Evolutionary conservation across 371 early-diverging fungal genomes (phyloP), one percentile per base, ranked within the genome.

Genomic region (Parasitella parasitica): DNA sequence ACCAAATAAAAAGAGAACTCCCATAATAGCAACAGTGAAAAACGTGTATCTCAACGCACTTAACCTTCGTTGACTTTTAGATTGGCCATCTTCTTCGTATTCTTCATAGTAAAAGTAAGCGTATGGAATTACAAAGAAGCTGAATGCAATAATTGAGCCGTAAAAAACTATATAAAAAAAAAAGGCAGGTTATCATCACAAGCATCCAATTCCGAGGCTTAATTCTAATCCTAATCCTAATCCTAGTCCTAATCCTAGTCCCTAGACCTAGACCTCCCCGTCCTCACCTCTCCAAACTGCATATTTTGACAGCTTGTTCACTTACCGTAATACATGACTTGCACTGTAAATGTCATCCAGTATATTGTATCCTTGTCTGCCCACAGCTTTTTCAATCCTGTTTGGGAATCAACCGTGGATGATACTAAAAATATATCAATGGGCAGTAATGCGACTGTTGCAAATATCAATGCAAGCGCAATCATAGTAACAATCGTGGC

Each of bases 391-490:
- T 84, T 80, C 28, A 86, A 59, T 8, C 88, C 88, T 0, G 86
- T 82, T 18, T 57, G 12, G 4, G 61, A 52, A 65, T 88, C 78
- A 53, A 81, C 73, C 6, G 82, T 86, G n/a, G 74, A 67, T n/a
- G 88, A 86, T 20, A 86, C 86, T 26, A 86, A 60, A 64, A 79
- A 85, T 20, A 85, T 79, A 61, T 88, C 87, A 24, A 86, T 69
- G 0, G 87, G 86, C 28, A 85, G 63, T 32, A 88, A 70, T 8
- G 81, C 76, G 11, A 81, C 70, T 0, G 80, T 77, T 4, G 72
- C 67, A 15, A 86, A 66, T 30, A 73, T 63, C 18, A 84, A 26
- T 0, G 77, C 69, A 4, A 86, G 59, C n/a, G 66, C 73, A 3
- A 73, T 18, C 32, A 75, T 52, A 15, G 80, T 77, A n/a, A 77